Conservation (phyloP, 768 basidiomycete species). For the Gymnopilus junonius region DNA sequence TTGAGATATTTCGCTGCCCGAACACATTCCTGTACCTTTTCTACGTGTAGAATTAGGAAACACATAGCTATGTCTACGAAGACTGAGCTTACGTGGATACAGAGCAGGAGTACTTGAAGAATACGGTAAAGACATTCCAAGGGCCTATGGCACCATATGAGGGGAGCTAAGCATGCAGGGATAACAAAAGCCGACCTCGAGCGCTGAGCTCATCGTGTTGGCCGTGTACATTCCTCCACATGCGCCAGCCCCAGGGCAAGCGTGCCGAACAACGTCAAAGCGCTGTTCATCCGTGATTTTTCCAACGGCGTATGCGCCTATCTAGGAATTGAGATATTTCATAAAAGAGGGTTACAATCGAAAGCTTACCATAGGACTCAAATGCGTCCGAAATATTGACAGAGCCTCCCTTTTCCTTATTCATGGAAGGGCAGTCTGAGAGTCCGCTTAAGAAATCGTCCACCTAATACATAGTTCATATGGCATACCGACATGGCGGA, state of each 20-base stretch:
- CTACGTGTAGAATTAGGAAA: constrained; percentile 35
- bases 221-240: constrained; percentile 93
- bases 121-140: constrained; percentile 87
- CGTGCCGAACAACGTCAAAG: constrained; percentile 83
- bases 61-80: not conserved
- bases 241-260: constrained; percentile 84
- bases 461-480: constrained; percentile 24
- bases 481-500: constrained; percentile 63
- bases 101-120: constrained; percentile 79
- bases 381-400: constrained; percentile 87
- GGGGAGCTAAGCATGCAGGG: not conserved
- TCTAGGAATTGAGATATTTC: not conserved
- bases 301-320: constrained; percentile 77
- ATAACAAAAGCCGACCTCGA: constrained; percentile 50
- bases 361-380: constrained; percentile 72
- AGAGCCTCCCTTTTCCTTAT: constrained; percentile 75
- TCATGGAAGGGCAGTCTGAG: constrained; percentile 79
- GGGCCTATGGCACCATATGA: constrained; percentile 40
- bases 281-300: constrained; percentile 81
- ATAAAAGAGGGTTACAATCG: not conserved
- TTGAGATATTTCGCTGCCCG: constrained; percentile 80
- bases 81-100: constrained; percentile 55
- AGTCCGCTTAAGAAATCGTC: not conserved
- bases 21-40: constrained; percentile 83
- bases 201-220: constrained; percentile 86